Base-by-base conservation (phyloP, 495 filamentous ascomycete genomes). In the Daldinia loculata region DNA sequence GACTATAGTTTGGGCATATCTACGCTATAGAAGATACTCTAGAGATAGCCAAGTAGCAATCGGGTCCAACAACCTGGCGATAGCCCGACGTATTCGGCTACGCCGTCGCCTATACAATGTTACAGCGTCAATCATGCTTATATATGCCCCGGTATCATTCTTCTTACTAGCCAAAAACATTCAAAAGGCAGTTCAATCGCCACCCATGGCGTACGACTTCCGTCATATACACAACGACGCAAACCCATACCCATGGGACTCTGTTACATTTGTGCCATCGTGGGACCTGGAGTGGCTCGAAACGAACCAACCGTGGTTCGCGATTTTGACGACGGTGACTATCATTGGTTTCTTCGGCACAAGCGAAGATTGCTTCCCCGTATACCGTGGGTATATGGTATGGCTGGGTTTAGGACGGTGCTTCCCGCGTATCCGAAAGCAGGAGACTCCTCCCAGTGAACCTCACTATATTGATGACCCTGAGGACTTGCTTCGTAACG, bases 341-440 rank as follows among this genome's bases (percentile, higher is more conserved):
- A 82, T 93, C 14, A 92, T 96, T 70, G 61, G 88, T 39, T 91
- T 94, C 82, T 97, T 97, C 74, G 95, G 95, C 30, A 86, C 90
- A 15, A 93, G 92, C 15, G 82, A 81, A 22, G 95, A 97, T 63
- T 92, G 92, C 4, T 78, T 86, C n/a, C 84, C 84, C 50, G 88
- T 91, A 78, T 97, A 98, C 77, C 84, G 88, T 58, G 75, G 74
- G 3, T 83, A 85, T 67, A 80, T 90, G 3, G 74, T 84, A 30
- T 74, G 64, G 11, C 5, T 87, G 19, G 86, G 89, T 0, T 66
- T 92, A 17, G 86, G 80, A 12, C 83, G 76, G 38, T 63, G 81
- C 53, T 84, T 85, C 67, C 84, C 85, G 5, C 75, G 72, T 41
- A 72, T 83, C 14, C 32, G 14, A 7, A 11, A 14, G 32, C 55